Evolutionary conservation across 169 alveolate genomes (phyloP).

Genomic region (Plasmodium knowlesi): DNA sequence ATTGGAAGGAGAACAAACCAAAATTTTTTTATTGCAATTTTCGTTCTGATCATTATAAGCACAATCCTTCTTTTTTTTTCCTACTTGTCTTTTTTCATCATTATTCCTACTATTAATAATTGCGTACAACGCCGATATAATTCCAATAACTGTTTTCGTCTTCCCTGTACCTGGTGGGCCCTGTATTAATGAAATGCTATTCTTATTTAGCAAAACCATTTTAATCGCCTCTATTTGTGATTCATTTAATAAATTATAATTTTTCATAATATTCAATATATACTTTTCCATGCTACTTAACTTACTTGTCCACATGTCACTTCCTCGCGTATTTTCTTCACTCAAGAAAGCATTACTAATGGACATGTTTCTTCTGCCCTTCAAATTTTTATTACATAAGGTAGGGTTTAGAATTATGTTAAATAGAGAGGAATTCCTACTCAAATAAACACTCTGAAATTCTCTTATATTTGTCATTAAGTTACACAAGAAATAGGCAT

Average conservation of each 20-base stretch:
- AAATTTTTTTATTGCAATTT: conserved; percentile 81
- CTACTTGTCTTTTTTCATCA: conserved; percentile 5
- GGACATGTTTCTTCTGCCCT: background rate
- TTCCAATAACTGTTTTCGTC: conserved; percentile 95
- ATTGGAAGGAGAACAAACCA: conserved; percentile 99
- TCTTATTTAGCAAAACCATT: conserved; percentile 66
- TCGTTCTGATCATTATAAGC: conserved; percentile 28
- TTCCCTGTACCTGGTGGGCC: conserved; percentile 99
- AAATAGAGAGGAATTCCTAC: conserved; percentile 34
- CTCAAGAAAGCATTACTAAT: background rate
- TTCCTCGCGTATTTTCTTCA: background rate
- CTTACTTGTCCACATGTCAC: background rate
- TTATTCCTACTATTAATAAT: background rate
- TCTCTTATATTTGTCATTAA: conserved; percentile 70
- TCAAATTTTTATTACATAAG: background rate
- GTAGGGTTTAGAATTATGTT: conserved; percentile 33
- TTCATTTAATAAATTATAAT: conserved; percentile 31
- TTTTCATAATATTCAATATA: conserved; percentile 16
- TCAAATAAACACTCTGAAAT: conserved; percentile 67
- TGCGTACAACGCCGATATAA: conserved; percentile 79
- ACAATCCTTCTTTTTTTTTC: conserved; percentile 27
- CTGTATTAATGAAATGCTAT: conserved; percentile 89
- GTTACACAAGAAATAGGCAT: conserved; percentile 56
- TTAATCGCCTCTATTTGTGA: conserved; percentile 72
- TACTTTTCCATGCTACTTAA: conserved; percentile 23